Evolutionary conservation across 495 filamentous ascomycete species (phyloP).

Genomic region (Penicillium canariense): DNA sequence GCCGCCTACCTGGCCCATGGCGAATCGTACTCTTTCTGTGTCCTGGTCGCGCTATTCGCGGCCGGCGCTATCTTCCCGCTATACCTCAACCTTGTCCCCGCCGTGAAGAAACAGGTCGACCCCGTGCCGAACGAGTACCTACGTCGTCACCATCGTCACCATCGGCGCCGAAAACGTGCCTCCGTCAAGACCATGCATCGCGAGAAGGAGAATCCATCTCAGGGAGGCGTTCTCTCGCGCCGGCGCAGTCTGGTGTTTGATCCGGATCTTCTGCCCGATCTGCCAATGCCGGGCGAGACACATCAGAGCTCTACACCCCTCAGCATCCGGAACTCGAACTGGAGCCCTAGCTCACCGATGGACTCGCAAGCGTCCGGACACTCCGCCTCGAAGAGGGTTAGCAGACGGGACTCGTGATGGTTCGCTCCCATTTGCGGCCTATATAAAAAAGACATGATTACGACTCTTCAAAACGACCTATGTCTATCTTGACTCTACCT

Average conservation of each 20-base stretch:
- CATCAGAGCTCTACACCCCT: too few relatives aligned
- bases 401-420: not conserved
- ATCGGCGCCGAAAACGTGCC: slow-evolving; percentile 25
- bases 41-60: slow-evolving; percentile 58
- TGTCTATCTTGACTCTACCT: not conserved
- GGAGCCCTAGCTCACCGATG: not conserved
- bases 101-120: slow-evolving; percentile 61
- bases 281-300: slow-evolving; percentile 23
- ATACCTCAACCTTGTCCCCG: slow-evolving; percentile 55
- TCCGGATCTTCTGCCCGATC: slow-evolving; percentile 31
- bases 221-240: slow-evolving; percentile 39
- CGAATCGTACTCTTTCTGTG: slow-evolving; percentile 50
- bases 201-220: slow-evolving; percentile 36
- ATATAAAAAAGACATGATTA: too few relatives aligned
- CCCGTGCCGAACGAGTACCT: slow-evolving; percentile 49
- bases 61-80: slow-evolving; percentile 58
- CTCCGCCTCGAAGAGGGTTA: not conserved
- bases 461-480: too few relatives aligned
- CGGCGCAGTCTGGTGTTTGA: slow-evolving; percentile 37
- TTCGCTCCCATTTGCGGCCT: too few relatives aligned
- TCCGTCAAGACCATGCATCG: slow-evolving; percentile 20
- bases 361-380: not conserved
- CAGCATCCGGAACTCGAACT: not conserved
- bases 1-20: slow-evolving; percentile 38
- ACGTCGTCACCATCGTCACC: slow-evolving; percentile 31